Evolutionary conservation across 1,284 basidiomycete genomes (phyloP).

Genomic region (Pholiota adiposa): DNA sequence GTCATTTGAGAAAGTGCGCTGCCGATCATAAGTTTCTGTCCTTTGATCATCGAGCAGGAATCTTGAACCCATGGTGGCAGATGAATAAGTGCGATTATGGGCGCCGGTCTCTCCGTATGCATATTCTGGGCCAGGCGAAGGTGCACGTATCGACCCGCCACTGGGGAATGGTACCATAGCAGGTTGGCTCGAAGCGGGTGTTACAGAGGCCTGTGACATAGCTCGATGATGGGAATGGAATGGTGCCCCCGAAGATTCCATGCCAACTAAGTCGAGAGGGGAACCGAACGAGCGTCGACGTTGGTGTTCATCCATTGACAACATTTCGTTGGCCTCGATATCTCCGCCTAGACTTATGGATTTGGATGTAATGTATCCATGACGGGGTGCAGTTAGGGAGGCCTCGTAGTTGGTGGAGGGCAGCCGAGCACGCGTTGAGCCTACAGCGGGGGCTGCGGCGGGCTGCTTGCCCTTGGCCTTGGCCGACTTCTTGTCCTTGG

Average conservation of each 20-base stretch:
- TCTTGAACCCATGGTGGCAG: constrained; percentile 50
- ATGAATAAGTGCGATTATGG: constrained; percentile 49
- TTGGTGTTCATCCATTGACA: constrained; percentile 36
- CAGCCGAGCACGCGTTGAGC: constrained; percentile 37
- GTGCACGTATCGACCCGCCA: constrained; percentile 53
- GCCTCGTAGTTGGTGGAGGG: constrained; percentile 38
- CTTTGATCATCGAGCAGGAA: constrained; percentile 37
- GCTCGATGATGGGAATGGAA: constrained; percentile 34
- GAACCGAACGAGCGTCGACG: constrained; percentile 59
- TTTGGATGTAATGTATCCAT: constrained; percentile 47
- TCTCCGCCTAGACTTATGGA: constrained; percentile 67
- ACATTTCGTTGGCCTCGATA: constrained; percentile 49
- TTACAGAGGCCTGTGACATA: constrained; percentile 53
- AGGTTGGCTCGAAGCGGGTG: constrained; percentile 40
- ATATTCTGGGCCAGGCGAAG: constrained; percentile 48
- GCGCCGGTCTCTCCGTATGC: constrained; percentile 26
- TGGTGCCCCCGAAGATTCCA: constrained; percentile 40
- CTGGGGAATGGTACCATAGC: constrained; percentile 66
- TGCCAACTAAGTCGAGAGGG: constrained; percentile 57
- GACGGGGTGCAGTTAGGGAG: constrained; percentile 30
- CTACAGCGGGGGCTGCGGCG: constrained; percentile 48
- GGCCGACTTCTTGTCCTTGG: constrained; percentile 59
- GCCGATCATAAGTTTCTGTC: constrained; percentile 24
- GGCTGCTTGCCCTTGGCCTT: constrained; percentile 55
- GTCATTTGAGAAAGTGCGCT: constrained; percentile 39